Evolutionary conservation across 331 rosid genomes (phyloP), one percentile per base, ranked within the genome.

Genomic region (Rosa hybrid): DNA sequence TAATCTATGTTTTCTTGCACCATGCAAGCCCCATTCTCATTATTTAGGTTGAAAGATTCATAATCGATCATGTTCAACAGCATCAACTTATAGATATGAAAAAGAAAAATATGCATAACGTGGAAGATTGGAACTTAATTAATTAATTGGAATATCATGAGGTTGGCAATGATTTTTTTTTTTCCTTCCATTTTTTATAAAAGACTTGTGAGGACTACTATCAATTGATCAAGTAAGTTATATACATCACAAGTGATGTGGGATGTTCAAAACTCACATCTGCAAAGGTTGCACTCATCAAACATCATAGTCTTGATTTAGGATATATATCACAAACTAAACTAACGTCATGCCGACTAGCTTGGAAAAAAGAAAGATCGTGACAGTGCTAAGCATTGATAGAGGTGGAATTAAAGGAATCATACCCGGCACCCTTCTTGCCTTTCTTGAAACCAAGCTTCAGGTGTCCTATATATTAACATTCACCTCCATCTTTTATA

Each of bases 331-430:
- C 34, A 30, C 34, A 30, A 30, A 30, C 34, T 30, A 30, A 30
- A 30, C 34, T 30, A 30, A 30, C 34, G 34, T 30, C 34, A 30
- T 75, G 86, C 39, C 41, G 13, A 44, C 49, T 13, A 60, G 23
- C 56, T 38, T 45, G n/a, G 69, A 57, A 6, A 71, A 78, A 71
- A 71, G 81, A 50, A 78, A 75, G 74, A 77, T 34, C 76, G 59
- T 84, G 67, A 87, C 88, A 34, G 82, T 85, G 69, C 54, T 86
- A 48, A 86, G 89, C 71, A 86, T 86, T 18, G 89, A 86, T 12
- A 85, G 89, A 8, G 87, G 89, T 39, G 89, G 89, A 7, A 25
- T 80, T 30, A 74, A 83, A 59, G 89, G 89, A 60, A 75, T 86
- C 7, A 83, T 86, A 69, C 89, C 89, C 16, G 74, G 81, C 68